Percentiles rank a stretch among this genome's conserved stretches.
Conservation (phyloP, 169 alveolate genomes). For the Plasmodium billcollinsi region DNA sequence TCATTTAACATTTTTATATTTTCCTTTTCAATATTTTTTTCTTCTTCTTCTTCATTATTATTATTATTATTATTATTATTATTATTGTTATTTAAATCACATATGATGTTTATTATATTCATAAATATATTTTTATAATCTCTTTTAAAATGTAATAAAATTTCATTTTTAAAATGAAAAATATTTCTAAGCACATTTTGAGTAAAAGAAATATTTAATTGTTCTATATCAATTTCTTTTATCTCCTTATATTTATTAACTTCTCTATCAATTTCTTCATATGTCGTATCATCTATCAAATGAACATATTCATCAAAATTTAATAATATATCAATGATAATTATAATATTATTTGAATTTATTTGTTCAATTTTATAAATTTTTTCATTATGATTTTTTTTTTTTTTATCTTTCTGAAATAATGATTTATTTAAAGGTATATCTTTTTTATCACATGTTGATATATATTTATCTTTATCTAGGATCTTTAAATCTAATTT, state of each 20-base stretch:
- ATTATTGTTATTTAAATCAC: background rate
- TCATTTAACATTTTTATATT: background rate
- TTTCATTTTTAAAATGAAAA: conserved; percentile 37
- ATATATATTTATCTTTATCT: too few species aligned
- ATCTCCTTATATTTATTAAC: conserved; percentile 25
- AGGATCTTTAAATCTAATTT: too few species aligned
- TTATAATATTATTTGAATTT: background rate
- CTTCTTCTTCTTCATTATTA: background rate
- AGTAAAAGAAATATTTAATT: background rate
- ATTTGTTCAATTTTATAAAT: background rate
- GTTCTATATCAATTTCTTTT: conserved; percentile 45
- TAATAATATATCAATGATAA: background rate
- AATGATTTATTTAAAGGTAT: too few species aligned
- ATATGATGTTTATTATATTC: background rate
- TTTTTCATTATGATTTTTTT: background rate
- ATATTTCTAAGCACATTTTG: conserved; percentile 19
- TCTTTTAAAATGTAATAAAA: conserved; percentile 14
- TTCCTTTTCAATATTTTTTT: background rate
- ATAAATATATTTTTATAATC: conserved; percentile 42
- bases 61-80: conserved; percentile 1
- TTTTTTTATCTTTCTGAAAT: too few species aligned
- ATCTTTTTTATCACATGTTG: too few species aligned
- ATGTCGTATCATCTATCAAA: conserved; percentile 23
- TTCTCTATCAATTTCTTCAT: conserved; percentile 55
- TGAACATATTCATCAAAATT: conserved; percentile 44